A percentile compares a stretch with the other conserved stretches of the same genome.
phyloP scores from a whole-genome alignment of 2,329 filamentous ascomycete species.

The Fusarium continuum region DNA sequence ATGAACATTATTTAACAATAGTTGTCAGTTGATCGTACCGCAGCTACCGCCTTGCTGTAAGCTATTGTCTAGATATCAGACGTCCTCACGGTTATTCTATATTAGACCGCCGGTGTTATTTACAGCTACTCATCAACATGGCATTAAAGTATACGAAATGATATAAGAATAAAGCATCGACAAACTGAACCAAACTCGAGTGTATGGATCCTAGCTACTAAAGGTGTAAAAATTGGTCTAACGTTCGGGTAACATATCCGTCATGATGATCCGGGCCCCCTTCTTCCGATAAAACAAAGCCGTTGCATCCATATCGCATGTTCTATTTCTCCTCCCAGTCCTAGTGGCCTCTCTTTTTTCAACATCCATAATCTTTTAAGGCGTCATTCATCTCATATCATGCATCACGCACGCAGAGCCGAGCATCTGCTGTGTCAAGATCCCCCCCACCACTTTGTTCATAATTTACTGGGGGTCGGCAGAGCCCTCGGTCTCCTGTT shows the following conservation, averaged over 20 bases:
- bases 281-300: slow-evolving; percentile 36
- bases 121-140: background rate
- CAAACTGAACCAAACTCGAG: slow-evolving; percentile 37
- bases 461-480: slow-evolving; percentile 49
- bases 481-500: slow-evolving; percentile 60
- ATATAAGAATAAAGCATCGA: background rate
- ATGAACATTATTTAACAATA: no score
- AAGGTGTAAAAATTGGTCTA: slow-evolving; percentile 45
- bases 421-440: slow-evolving; percentile 1
- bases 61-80: no score
- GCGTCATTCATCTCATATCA: slow-evolving; percentile 41
- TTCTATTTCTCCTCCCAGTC: slow-evolving; percentile 28
- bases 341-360: slow-evolving; percentile 29
- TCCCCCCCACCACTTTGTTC: background rate
- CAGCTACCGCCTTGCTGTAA: no score
- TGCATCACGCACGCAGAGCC: slow-evolving; percentile 8
- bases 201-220: slow-evolving; percentile 44
- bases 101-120: background rate
- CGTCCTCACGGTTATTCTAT: background rate
- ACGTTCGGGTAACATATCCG: slow-evolving; percentile 44
- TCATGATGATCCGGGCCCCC: slow-evolving; percentile 43
- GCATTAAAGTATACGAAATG: background rate
- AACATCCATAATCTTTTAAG: slow-evolving; percentile 31
- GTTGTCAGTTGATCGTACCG: no score
- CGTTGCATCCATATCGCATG: slow-evolving; percentile 40